A percentile compares a stretch with the other conserved stretches of the same genome.
These are phyloP conservation scores for Hanseniaspora clermontiae DNA, from an alignment of 805 yeast genomes.

Conservation along the genomic window DNA sequence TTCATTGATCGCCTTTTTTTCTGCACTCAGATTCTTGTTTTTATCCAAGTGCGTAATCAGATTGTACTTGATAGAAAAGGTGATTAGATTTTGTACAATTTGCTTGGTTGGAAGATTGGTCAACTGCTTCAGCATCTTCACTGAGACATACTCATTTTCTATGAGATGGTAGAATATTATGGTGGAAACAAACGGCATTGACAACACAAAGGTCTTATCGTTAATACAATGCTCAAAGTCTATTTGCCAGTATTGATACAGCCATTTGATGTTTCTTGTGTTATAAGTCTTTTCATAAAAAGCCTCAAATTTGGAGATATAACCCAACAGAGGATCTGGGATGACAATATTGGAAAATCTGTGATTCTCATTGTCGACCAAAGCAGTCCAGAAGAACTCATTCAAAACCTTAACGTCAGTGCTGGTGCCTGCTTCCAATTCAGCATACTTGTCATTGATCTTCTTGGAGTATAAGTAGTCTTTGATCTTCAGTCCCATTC, in stretches of 20 bases:
- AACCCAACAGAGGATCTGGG: slow-evolving; percentile 27
- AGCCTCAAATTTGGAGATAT: slow-evolving; percentile 36
- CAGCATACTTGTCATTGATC: slow-evolving; percentile 31
- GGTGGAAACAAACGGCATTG: slow-evolving; percentile 72
- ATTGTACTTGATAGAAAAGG: slow-evolving; percentile 67
- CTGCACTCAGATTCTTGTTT: slow-evolving; percentile 45
- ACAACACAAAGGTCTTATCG: slow-evolving; percentile 59
- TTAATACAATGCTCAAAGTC: slow-evolving; percentile 64
- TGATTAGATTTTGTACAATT: slow-evolving; percentile 61
- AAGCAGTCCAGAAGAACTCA: slow-evolving; percentile 43
- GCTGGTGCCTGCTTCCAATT: slow-evolving; percentile 22
- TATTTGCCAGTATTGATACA: slow-evolving; percentile 69
- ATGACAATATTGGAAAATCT: slow-evolving; percentile 13
- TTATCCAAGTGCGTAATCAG: slow-evolving; percentile 58
- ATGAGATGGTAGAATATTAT: slow-evolving; percentile 62
- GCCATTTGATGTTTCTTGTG: slow-evolving; percentile 61
- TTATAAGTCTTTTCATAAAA: slow-evolving; percentile 41
- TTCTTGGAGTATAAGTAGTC: slow-evolving; percentile 56
- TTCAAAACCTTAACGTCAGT: slow-evolving; percentile 46
- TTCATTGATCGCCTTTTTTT: slow-evolving; percentile 48
- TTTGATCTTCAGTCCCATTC: slow-evolving; percentile 74
- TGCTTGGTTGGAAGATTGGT: slow-evolving; percentile 68
- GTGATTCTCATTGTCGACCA: slow-evolving; percentile 17
- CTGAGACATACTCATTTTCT: slow-evolving; percentile 42
- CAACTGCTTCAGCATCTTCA: slow-evolving; percentile 45